Evolutionary conservation across 2,329 filamentous ascomycete genomes (phyloP).

Genomic region (Torrubiella hemipterigena): DNA sequence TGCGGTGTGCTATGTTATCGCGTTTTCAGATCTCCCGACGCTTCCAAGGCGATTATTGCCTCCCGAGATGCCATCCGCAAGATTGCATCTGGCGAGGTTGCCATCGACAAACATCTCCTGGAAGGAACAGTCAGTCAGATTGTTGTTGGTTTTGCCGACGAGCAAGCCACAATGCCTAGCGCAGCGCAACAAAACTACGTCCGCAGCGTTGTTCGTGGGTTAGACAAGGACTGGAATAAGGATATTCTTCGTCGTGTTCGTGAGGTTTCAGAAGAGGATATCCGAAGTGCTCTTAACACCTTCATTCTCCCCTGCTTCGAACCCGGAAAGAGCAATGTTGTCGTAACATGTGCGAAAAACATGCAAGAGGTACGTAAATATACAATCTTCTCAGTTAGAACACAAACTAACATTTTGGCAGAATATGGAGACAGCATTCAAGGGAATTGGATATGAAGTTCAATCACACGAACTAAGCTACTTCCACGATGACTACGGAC

Average conservation of each 20-base stretch:
- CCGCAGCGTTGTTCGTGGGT: conserved; percentile 62
- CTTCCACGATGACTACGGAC: conserved; percentile 84
- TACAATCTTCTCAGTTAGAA: conserved; percentile 2
- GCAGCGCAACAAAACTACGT: conserved; percentile 79
- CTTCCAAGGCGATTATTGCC: conserved; percentile 72
- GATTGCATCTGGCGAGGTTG: conserved; percentile 57
- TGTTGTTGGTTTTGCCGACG: conserved; percentile 75
- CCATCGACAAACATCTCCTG: conserved; percentile 70
- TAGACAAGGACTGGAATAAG: conserved; percentile 68
- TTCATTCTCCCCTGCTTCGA: conserved; percentile 72
- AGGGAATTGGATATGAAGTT: conserved; percentile 65
- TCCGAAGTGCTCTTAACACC: conserved; percentile 61
- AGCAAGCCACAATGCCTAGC: conserved; percentile 72
- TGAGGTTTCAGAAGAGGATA: conserved; percentile 62
- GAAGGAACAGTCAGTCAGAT: conserved; percentile 87
- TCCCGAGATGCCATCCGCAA: conserved; percentile 63
- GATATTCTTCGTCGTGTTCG: conserved; percentile 67
- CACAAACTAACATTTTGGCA: conserved; percentile 21
- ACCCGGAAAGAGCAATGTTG: conserved; percentile 68
- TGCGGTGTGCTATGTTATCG: conserved; percentile 72
- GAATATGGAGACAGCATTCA: conserved; percentile 66
- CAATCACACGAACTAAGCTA: conserved; percentile 61
- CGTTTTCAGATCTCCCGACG: conserved; percentile 83
- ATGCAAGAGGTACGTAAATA: conserved; percentile 63
- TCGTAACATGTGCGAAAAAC: conserved; percentile 77